Evolutionary conservation across 371 early-diverging fungal species (phyloP), one percentile per base, ranked within the genome.

Genomic region (Mucor circinelloides): DNA sequence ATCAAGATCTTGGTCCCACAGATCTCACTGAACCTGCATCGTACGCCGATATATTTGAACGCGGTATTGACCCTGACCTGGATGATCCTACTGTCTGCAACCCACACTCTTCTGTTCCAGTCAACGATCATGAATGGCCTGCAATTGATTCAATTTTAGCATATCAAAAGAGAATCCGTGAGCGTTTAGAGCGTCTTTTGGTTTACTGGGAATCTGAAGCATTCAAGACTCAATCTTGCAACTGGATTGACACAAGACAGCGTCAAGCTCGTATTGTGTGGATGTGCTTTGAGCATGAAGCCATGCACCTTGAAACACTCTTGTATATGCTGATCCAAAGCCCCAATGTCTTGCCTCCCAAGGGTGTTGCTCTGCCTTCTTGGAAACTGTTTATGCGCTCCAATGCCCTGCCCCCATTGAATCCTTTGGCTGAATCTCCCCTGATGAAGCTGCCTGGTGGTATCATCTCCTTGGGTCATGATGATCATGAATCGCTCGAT

Each of bases 211-310:
- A 79, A 38, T 55, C 74, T 9, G 76, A 76, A 32, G 71, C 68
- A 1, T 44, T 69, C n/a, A 67, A 67, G 3, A 59, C 61, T 3
- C 74, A 67, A 28, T 68, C 34, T 1, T 56, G 52, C 12, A 23
- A 21, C 3, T 72, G 70, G 67, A 48, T 71, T 3, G 54, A 65
- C 9, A n/a, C 30, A 55, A 76, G 79, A 6, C 76, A 73, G 38
- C 80, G 86, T 12, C 70, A 84, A 60, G 87, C 84, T 1, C 85
- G 94, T 23, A 88, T 88, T 7, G 31, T 95, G 15, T 92, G 88
- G 88, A 94, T 94, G 94, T 83, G 86, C 10, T 95, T 91, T 79
- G 97, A 96, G 70, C 97, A 97, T 67, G 94, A 95, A 70, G 94
- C 90, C 1, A 90, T 95, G 95, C 97, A 97, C 66, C 73, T 94